Evolutionary conservation across 306 rosid species (phyloP).

Genomic region (Comarum palustre): DNA sequence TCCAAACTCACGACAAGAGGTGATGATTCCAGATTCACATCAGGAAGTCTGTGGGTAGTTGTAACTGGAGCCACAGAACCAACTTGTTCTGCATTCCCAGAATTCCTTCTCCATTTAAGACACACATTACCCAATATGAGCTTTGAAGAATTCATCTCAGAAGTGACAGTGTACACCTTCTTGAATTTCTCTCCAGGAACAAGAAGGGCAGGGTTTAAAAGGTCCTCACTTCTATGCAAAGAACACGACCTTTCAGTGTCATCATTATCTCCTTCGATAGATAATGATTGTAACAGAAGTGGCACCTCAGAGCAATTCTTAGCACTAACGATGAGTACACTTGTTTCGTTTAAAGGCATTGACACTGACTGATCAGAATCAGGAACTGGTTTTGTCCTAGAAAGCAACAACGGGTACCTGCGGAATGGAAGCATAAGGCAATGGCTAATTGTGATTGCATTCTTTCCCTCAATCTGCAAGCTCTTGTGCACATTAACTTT

Average conservation of each 20-base stretch:
- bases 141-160: slow-evolving; percentile 48
- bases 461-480: slow-evolving; percentile 89
- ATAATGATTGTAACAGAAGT: slow-evolving; percentile 55
- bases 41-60: slow-evolving; percentile 64
- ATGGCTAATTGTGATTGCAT: slow-evolving; percentile 64
- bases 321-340: slow-evolving; percentile 57
- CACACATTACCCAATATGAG: slow-evolving; percentile 61
- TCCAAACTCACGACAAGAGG: slow-evolving; percentile 83
- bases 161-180: slow-evolving; percentile 66
- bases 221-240: slow-evolving; percentile 48
- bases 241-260: slow-evolving; percentile 47
- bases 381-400: slow-evolving; percentile 55
- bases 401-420: slow-evolving; percentile 66
- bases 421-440: slow-evolving; percentile 70
- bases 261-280: slow-evolving; percentile 51
- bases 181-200: slow-evolving; percentile 87
- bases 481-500: slow-evolving; percentile 78
- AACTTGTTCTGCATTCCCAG: slow-evolving; percentile 45
- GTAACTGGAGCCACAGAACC: slow-evolving; percentile 47
- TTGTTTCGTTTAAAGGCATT: slow-evolving; percentile 63
- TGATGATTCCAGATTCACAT: slow-evolving; percentile 57
- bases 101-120: slow-evolving; percentile 77
- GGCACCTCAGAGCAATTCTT: slow-evolving; percentile 73
- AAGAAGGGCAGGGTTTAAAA: slow-evolving; percentile 46
- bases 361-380: slow-evolving; percentile 51